Base-by-base conservation (phyloP, 352 stramenopile genomes). In the Thalassiosira hispida region DNA sequence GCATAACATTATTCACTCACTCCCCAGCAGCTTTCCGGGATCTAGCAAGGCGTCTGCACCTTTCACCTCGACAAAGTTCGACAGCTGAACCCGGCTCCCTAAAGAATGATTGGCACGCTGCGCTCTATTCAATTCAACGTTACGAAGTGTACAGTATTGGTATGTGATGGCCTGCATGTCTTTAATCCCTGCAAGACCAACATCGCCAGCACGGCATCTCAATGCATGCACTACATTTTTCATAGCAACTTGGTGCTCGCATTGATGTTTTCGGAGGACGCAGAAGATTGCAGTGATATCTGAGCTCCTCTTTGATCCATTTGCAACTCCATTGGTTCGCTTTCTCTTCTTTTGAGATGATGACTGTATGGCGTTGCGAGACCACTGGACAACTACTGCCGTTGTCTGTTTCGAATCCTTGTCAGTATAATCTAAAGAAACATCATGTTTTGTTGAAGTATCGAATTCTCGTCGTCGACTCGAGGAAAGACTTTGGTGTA, bases 91-190 rank as follows among this genome's bases (percentile, higher is more conserved):
- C 14, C 35, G 55, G 35, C 75, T 73, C 12, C 63, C 49, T 14
- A 85, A 42, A 11, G 52, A 31, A 27, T 61, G 33, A 52, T 84
- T 87, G 6, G 33, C 66, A 52, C 35, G 52, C 16, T 68, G 4
- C 1, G 75, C 62, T 65, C 67, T 63, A 9, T 76, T n/a, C 2
- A 56, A 22, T 23, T 53, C 25, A 27, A 85, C 73, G 64, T 86
- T 80, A 3, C 85, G 70, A 38, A 94, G 42, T 9, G 89, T 92
- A 61, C 83, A 87, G 74, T 90, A 94, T 46, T 94, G 89, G 56
- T 89, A 91, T 0, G 89, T 94, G 11, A 94, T 61, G 25, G 86
- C 89, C 31, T 85, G 72, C 83, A 91, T 89, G 69, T 94, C 89
- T 59, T 94, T 94, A 25, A 91, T 92, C 2, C 89, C 89, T 9